Conservation (phyloP, 2,329 filamentous ascomycete genomes). For the Talaromyces sp. region DNA sequence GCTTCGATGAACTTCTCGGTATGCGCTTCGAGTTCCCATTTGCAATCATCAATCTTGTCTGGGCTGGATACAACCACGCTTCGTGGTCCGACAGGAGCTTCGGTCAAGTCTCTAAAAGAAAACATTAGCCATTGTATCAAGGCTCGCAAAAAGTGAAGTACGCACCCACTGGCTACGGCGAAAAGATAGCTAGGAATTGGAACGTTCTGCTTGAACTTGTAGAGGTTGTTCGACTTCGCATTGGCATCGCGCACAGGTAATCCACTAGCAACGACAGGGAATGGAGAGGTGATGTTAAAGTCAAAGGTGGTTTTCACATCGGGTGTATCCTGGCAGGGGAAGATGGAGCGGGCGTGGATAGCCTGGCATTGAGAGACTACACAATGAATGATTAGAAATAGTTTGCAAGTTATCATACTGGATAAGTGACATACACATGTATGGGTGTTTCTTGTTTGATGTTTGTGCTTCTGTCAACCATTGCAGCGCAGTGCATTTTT, state of each 20-base stretch:
- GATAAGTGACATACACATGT: conserved; percentile 63
- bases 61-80: conserved; percentile 84
- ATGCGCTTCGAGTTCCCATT: conserved; percentile 87
- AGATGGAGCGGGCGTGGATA: conserved; percentile 88
- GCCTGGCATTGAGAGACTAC: conserved; percentile 88
- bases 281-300: conserved; percentile 79
- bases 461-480: conserved; percentile 95
- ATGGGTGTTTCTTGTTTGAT: conserved; percentile 90
- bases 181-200: conserved; percentile 95
- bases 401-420: too few species aligned
- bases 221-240: conserved; percentile 61
- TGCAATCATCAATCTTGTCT: conserved; percentile 76
- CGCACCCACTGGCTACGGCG: conserved; percentile 68
- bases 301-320: conserved; percentile 95
- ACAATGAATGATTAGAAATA: not conserved
- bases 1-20: conserved; percentile 89
- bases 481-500: conserved; percentile 85
- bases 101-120: conserved; percentile 72
- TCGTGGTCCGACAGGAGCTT: conserved; percentile 79
- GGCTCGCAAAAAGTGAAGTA: not conserved
- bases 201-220: conserved; percentile 83
- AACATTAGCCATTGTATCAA: not conserved
- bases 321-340: conserved; percentile 96
- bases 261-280: conserved; percentile 90
- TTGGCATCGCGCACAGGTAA: conserved; percentile 55